Evolutionary conservation across 2,329 filamentous ascomycete species (phyloP), one percentile per base, ranked within the genome.

Genomic region (Fusarium sp.): DNA sequence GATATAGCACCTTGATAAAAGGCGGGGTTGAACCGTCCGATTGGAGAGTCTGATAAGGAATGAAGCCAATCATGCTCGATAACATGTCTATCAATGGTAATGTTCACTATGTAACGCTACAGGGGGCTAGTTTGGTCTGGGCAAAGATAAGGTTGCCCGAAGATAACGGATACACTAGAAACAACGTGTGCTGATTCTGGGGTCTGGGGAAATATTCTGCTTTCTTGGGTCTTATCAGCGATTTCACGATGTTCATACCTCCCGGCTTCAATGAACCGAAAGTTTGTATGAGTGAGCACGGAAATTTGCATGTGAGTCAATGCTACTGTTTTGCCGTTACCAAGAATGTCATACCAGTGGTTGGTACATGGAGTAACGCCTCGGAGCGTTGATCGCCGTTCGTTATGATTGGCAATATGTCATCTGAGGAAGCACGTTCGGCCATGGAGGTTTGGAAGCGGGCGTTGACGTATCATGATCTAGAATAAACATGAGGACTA

Each of bases 91-190:
- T 37, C 49, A 52, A 9, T 16, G 18, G 32, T 37, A 6, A 4
- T 53, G 33, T 38, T 28, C 33, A n/a, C 50, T 28, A 53, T 53
- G 50, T 38, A 53, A 53, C 33, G 50, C 50, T 53, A 28, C 33
- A 38, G 12, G 33, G 49, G 23, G 23, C 33, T 53, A 53, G 50
- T 53, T 37, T 37, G 50, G 33, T 7, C 33, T 53, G 23, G 50
- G 33, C 50, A 53, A 15, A 38, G 50, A 53, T 53, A 53, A 53
- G 33, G 33, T 53, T 53, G 33, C 33, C 33, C 13, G 13, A 38
- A 53, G 33, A 53, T 53, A 53, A 53, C 19, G 50, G 33, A 9
- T 53, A 33, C 33, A 53, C 38, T 42, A 21, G 12, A n/a, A 2
- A 13, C 23, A 53, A n/a, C 23, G 23, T 53, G 33, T 38, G 33